Evolutionary conservation across 495 filamentous ascomycete genomes (phyloP), one percentile per base, ranked within the genome.

Genomic region (Copromyces sp.): DNA sequence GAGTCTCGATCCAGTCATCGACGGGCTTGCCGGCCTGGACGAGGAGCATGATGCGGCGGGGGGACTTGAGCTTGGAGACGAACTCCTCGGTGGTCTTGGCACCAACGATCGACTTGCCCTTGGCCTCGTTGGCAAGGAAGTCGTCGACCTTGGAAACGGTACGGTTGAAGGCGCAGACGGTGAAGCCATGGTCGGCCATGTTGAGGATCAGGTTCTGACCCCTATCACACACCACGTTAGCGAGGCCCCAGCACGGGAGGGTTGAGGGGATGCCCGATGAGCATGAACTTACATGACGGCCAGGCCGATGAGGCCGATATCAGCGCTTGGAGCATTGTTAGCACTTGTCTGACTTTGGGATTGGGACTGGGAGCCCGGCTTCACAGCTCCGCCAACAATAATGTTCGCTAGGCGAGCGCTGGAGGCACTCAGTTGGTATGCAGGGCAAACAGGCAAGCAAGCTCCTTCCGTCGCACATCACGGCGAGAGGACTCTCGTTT

Each of bases 251-350:
- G 59, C 37, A 17, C 70, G 42, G 47, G 8, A 20, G 32, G 75
- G 68, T 68, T 35, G 45, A 68, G 69, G 73, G n/a, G 68, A 74
- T n/a, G 65, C 69, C 68, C 24, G 40, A 45, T 24, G 69, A 71
- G 69, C 37, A 32, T 39, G 37, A 77, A 83, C 86, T 81, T 85
- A 89, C 95, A 99, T 98, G 80, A 99, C 95, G 84, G 96, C 95
- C 88, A 99, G 89, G 91, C 95, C 95, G 84, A 99, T 98, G 81
- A 99, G 94, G 89, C 95, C 95, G 86, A 99, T 94, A 91, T 99
- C 91, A 87, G 87, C 89, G 81, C 87, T 89, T 84, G 75, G 73
- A 77, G 73, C 80, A 80, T 77, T 71, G 81, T 88, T 82, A 88
- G 85, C 82, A 87, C 82, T 77, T 41, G 78, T 80, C 69, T 76